phyloP scores from a whole-genome alignment of 371 early-diverging fungal species.

The Mortierella sp. region DNA sequence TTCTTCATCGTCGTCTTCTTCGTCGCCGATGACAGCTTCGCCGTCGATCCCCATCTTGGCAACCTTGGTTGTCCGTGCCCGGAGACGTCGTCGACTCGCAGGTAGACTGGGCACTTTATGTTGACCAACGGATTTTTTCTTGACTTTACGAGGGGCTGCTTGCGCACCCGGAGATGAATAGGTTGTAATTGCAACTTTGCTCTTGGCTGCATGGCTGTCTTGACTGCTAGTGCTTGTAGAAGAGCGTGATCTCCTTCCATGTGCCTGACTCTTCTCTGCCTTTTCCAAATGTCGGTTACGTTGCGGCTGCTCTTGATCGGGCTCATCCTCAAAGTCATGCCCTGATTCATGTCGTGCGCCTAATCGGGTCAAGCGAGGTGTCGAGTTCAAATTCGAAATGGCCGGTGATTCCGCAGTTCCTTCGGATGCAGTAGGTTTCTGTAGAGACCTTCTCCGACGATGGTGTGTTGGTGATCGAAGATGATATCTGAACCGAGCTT shows the following conservation, averaged over 20 bases:
- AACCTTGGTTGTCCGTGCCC: constrained; percentile 47
- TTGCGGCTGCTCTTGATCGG: constrained; percentile 27
- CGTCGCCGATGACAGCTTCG: constrained; percentile 22
- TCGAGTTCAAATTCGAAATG: constrained; percentile 20
- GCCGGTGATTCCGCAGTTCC: neutral
- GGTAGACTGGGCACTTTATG: constrained; percentile 48
- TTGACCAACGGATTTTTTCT: constrained; percentile 28
- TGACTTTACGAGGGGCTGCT: constrained; percentile 37
- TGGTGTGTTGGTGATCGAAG: constrained; percentile 44
- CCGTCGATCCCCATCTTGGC: constrained; percentile 56
- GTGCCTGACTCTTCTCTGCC: constrained; percentile 1
- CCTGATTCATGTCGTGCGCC: constrained; percentile 55
- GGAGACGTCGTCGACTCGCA: constrained; percentile 37
- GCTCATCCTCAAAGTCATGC: constrained; percentile 39
- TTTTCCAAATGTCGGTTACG: constrained; percentile 30
- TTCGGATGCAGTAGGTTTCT: constrained; percentile 14
- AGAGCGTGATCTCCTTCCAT: constrained; percentile 45
- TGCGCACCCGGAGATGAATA: constrained; percentile 28
- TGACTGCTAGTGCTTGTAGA: constrained; percentile 48
- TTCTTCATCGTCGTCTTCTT: constrained; percentile 43
- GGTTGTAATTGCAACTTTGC: constrained; percentile 3
- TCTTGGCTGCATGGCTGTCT: constrained; percentile 30
- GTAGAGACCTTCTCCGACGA: constrained; percentile 34
- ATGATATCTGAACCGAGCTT: constrained; percentile 31
- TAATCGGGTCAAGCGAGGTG: constrained; percentile 50